Conservation (phyloP, 1,284 basidiomycete species). For the Rhizoctonia solani region DNA sequence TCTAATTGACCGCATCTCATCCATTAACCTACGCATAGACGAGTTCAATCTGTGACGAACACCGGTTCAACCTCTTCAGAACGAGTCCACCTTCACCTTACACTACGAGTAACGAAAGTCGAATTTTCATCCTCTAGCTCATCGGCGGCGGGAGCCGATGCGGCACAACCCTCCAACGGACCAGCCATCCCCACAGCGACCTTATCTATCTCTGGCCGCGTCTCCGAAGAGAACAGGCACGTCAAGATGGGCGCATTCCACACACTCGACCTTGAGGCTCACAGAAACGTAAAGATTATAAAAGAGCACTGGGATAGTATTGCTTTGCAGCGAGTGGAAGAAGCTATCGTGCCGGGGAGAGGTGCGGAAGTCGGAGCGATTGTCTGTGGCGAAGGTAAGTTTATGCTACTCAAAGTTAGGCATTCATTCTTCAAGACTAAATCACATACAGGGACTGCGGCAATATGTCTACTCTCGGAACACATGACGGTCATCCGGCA, state of each 20-base stretch:
- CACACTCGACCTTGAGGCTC: slow-evolving; percentile 91
- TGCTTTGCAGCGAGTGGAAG: slow-evolving; percentile 79
- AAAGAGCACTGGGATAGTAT: slow-evolving; percentile 93
- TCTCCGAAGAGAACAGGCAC: slow-evolving; percentile 87
- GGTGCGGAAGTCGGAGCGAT: slow-evolving; percentile 97
- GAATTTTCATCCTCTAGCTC: slow-evolving; percentile 69
- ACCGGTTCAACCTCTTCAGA: slow-evolving; percentile 95
- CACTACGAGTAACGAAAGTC: slow-evolving; percentile 73
- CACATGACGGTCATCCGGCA: slow-evolving; percentile 97
- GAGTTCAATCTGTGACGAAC: slow-evolving; percentile 69
- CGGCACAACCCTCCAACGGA: slow-evolving; percentile 41
- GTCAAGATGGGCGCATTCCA: slow-evolving; percentile 96
- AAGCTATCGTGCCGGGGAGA: slow-evolving; percentile 87
- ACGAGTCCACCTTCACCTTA: slow-evolving; percentile 84
- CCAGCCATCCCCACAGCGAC: slow-evolving; percentile 55
- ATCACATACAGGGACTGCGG: slow-evolving; percentile 69
- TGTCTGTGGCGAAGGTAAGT: slow-evolving; percentile 85
- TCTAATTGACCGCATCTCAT: not conserved
- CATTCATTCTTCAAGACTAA: not conserved
- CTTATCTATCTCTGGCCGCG: slow-evolving; percentile 86
- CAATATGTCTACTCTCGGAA: slow-evolving; percentile 91
- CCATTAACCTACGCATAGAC: slow-evolving; percentile 50
- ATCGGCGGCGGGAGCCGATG: slow-evolving; percentile 49
- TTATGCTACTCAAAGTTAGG: not conserved
- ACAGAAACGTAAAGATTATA: slow-evolving; percentile 90